phyloP scores from a whole-genome alignment of 2,329 filamentous ascomycete species.

The Tolypocladium capitatum region DNA sequence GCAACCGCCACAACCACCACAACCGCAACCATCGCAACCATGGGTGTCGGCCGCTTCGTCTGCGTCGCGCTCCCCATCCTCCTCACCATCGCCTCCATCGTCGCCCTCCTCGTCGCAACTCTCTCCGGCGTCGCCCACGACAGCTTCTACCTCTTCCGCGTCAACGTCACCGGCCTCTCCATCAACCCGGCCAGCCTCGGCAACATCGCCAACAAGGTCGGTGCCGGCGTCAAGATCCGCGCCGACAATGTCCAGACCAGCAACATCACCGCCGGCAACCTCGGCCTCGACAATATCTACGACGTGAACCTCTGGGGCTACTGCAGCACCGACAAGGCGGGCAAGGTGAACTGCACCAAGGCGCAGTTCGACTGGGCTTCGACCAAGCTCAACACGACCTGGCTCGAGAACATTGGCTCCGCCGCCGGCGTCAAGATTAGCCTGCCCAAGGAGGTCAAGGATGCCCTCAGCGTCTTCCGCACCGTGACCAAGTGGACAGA shows the following conservation, averaged over 20 bases:
- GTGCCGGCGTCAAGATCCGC: conserved; percentile 8
- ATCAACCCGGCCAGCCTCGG: conserved; percentile 20
- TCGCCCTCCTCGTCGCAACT: conserved; percentile 49
- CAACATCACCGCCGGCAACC: conserved; percentile 43
- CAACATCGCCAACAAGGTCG: conserved; percentile 18
- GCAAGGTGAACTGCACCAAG: conserved; percentile 52
- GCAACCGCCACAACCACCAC: conserved; percentile 20
- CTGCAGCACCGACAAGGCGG: conserved; percentile 50
- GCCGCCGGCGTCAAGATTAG: conserved; percentile 40
- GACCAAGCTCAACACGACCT: conserved; percentile 50
- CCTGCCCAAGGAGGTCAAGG: conserved; percentile 53
- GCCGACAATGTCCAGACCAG: conserved; percentile 11
- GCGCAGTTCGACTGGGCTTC: conserved; percentile 66
- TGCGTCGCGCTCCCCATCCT: conserved; percentile 82
- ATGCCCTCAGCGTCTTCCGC: conserved; percentile 59
- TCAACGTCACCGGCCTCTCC: conserved; percentile 48
- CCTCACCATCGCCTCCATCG: conserved; percentile 63
- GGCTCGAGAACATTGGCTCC: conserved; percentile 39
- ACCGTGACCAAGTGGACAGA: conserved; percentile 71
- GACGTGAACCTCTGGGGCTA: conserved; percentile 77
- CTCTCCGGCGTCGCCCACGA: conserved; percentile 44
- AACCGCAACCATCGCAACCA: conserved; percentile 27
- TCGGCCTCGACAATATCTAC: conserved; percentile 64
- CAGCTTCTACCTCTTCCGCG: conserved; percentile 42
- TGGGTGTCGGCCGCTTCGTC: conserved; percentile 61